Conservation (phyloP, 129 eudicot species). For the Dittrichia graveolens region DNA sequence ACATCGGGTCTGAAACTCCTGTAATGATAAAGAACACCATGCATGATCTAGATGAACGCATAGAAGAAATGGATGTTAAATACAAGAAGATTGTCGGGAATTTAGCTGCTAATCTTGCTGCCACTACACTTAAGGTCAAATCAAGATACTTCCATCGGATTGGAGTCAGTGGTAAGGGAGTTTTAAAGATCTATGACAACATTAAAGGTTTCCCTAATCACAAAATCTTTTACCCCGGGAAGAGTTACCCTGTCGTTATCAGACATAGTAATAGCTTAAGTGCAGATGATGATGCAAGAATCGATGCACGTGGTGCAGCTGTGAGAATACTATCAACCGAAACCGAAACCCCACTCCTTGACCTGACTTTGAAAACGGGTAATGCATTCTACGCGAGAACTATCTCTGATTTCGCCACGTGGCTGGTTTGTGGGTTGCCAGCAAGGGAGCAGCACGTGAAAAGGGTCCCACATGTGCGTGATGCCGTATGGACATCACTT, state of each 20-base stretch:
- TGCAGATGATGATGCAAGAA: conserved; percentile 90
- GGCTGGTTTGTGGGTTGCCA: conserved; percentile 80
- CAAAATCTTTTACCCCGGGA: conserved; percentile 65
- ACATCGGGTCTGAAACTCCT: conserved; percentile 71
- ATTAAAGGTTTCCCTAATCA: conserved; percentile 68
- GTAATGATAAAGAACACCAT: conserved; percentile 78
- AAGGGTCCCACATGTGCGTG: conserved; percentile 74
- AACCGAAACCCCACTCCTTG: conserved; percentile 52
- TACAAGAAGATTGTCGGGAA: conserved; percentile 84
- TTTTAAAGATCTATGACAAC: conserved; percentile 53
- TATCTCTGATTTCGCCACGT: conserved; percentile 78
- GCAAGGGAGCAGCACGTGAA: conserved; percentile 81
- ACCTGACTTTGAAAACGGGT: conserved; percentile 79
- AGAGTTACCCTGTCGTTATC: conserved; percentile 62
- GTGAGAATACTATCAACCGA: conserved; percentile 57
- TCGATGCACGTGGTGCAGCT: conserved; percentile 88
- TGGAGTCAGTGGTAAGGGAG: conserved; percentile 77
- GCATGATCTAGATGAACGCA: conserved; percentile 73
- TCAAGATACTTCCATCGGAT: conserved; percentile 86
- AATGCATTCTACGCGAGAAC: conserved; percentile 85
- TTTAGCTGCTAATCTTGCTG: conserved; percentile 82
- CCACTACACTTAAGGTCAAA: conserved; percentile 74
- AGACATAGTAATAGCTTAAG: conserved; percentile 86
- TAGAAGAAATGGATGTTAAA: conserved; percentile 74
- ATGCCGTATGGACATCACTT: conserved; percentile 79